Evolutionary conservation across 1,139 yeast species (phyloP).

Genomic region (Saccharomycopsis hybrid): DNA sequence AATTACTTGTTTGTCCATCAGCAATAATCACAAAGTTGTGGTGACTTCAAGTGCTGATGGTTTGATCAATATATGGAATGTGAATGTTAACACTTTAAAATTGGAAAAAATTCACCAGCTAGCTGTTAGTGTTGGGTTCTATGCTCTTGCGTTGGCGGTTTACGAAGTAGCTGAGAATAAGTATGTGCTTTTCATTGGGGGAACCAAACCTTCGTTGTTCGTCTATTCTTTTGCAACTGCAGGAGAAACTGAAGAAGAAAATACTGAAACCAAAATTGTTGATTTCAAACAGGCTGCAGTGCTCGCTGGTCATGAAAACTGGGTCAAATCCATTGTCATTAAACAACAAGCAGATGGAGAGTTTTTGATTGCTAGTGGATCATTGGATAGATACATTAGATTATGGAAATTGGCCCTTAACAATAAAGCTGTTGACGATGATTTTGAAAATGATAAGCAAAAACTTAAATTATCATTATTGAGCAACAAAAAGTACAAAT

Average conservation of each 20-base stretch:
- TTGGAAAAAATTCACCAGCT: conserved; percentile 34
- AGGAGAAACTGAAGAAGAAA: conserved; percentile 12
- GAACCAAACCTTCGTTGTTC: conserved; percentile 57
- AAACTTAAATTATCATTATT: conserved; percentile 38
- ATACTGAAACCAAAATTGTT: conserved; percentile 14
- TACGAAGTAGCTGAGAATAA: conserved; percentile 35
- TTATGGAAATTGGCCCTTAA: conserved; percentile 56
- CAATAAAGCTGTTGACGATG: conserved; percentile 49
- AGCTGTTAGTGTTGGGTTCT: conserved; percentile 41
- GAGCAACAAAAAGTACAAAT: conserved; percentile 59
- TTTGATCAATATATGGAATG: conserved; percentile 43
- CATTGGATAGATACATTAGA: conserved; percentile 85
- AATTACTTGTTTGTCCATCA: conserved; percentile 42
- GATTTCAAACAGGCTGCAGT: conserved; percentile 40
- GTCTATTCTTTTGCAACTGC: conserved; percentile 43
- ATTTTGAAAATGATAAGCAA: conserved; percentile 45
- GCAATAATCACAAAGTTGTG: conserved; percentile 30
- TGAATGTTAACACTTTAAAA: conserved; percentile 21
- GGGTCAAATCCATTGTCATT: conserved; percentile 74
- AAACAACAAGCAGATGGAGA: conserved; percentile 45
- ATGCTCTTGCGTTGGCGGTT: conserved; percentile 59
- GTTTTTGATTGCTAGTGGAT: conserved; percentile 71
- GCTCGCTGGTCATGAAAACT: conserved; percentile 86
- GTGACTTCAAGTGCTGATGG: conserved; percentile 70
- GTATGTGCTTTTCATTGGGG: conserved; percentile 71